phyloP scores from a whole-genome alignment of 176 grass and related monocot genomes.

The Phyllostachys edulis region DNA sequence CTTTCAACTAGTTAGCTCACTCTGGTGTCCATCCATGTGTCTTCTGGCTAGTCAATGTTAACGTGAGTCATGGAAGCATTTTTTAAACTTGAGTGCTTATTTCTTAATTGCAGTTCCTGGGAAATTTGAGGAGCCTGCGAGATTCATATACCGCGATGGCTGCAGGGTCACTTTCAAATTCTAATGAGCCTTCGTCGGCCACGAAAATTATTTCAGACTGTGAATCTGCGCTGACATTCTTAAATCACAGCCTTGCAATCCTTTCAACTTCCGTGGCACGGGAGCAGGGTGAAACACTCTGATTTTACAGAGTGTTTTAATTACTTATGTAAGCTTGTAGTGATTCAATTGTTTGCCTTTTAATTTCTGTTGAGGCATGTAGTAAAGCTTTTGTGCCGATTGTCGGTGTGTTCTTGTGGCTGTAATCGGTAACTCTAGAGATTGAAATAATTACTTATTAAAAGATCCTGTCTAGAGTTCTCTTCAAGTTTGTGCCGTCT shows the following conservation, averaged over 20 bases:
- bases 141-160: slow-evolving; percentile 91
- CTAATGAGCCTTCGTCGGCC: slow-evolving; percentile 76
- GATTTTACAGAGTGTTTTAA: slow-evolving; percentile 15
- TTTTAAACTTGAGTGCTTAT: slow-evolving; percentile 23
- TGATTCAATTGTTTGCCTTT: slow-evolving; percentile 3
- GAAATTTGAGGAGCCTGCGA: slow-evolving; percentile 80
- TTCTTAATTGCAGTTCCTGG: slow-evolving; percentile 67
- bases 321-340: background rate
- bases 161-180: slow-evolving; percentile 63
- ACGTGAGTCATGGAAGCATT: background rate
- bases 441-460: background rate
- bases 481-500: background rate
- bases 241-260: slow-evolving; percentile 87
- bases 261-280: slow-evolving; percentile 92
- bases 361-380: background rate
- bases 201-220: slow-evolving; percentile 92
- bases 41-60: background rate
- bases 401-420: background rate
- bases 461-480: background rate
- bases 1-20: background rate
- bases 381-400: slow-evolving; percentile 7
- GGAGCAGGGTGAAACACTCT: slow-evolving; percentile 63
- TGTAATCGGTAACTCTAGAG: background rate
- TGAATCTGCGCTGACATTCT: slow-evolving; percentile 90
- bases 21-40: background rate